Base-by-base conservation (phyloP, 129 eudicot species). In the Saussurea involucrata region DNA sequence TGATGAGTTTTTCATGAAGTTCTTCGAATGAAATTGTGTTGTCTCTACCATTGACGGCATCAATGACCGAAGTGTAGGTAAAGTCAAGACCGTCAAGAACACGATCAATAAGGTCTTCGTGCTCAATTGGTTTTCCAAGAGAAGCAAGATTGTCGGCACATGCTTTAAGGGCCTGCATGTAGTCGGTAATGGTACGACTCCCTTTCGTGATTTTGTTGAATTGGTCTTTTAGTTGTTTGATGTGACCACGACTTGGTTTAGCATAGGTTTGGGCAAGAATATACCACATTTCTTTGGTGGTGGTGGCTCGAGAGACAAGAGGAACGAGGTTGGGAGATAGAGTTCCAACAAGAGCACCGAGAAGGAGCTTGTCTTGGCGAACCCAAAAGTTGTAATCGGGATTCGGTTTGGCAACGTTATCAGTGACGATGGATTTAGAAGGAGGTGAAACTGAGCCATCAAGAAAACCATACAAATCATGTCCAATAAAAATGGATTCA, bases 21-120 rank as follows among this genome's bases (percentile, higher is more conserved):
- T 77, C 75, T 2, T 33, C 67, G 40, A 76, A 76, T 1, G 80
- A 8, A 20, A 76, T 76, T 2, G 64, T 33, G 10, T 11, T 9
- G 24, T 67, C 68, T 21, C 81, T 12, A 20, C 53, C 73, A 66
- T 49, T 8, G 24, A 77, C 65, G 9, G 32, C 75, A 18, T 13
- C 53, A 68, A 53, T 55, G 9, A 78, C 57, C 2, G 58, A 6
- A 9, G 34, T 20, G 33, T 69, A 78, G 1, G 58, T 24, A 4
- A 5, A 0, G 22, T 70, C 76, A 6, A 78, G 68, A 4, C 76
- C 76, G 18, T 32, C 21, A 8, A 78, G 69, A 13, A 69, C 18
- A 3, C 15, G 6, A 17, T 46, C 32, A 5, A 9, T 69, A 4
- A 78, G 29, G 33, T 78, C 76, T 6, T 78, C 76, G 0, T n/a